A percentile compares a stretch with the other conserved stretches of the same genome.
Conservation (phyloP, 257 asterid genomes). For the Knoxia roxburghii region DNA sequence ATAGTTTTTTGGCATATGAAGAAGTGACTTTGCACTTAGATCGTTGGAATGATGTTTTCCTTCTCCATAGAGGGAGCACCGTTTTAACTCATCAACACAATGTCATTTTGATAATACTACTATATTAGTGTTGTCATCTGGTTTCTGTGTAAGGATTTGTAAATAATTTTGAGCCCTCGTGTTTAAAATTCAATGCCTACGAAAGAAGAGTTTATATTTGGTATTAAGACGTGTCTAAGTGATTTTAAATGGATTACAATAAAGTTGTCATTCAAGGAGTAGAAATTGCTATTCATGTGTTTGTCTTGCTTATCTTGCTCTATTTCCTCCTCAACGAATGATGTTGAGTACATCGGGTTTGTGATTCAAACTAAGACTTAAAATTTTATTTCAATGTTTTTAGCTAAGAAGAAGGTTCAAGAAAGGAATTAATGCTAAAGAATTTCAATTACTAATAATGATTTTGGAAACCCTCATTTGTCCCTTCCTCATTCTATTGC, state of each 20-base stretch:
- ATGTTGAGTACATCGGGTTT: neutral
- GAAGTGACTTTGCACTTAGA: too few species aligned
- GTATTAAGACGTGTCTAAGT: neutral
- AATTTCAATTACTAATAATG: neutral
- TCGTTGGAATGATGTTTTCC: too few species aligned
- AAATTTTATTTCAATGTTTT: neutral
- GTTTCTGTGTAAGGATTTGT: too few species aligned
- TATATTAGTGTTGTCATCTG: too few species aligned
- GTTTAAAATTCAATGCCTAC: too few species aligned
- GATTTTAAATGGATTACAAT: neutral
- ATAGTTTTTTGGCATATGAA: too few species aligned
- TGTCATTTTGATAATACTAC: too few species aligned
- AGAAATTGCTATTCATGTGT: neutral
- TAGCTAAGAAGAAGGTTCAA: conserved; percentile 1
- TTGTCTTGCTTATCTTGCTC: neutral
- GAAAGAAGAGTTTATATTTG: neutral
- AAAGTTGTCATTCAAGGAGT: neutral
- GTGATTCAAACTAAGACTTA: neutral
- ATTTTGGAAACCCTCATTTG: neutral
- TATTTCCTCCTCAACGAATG: neutral
- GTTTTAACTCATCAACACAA: too few species aligned
- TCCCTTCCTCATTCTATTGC: neutral
- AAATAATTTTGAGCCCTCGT: too few species aligned
- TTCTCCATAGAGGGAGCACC: too few species aligned
- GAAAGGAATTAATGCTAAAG: neutral